Base-by-base conservation (phyloP, 768 basidiomycete species). In the Podaxis carcinomalis region DNA sequence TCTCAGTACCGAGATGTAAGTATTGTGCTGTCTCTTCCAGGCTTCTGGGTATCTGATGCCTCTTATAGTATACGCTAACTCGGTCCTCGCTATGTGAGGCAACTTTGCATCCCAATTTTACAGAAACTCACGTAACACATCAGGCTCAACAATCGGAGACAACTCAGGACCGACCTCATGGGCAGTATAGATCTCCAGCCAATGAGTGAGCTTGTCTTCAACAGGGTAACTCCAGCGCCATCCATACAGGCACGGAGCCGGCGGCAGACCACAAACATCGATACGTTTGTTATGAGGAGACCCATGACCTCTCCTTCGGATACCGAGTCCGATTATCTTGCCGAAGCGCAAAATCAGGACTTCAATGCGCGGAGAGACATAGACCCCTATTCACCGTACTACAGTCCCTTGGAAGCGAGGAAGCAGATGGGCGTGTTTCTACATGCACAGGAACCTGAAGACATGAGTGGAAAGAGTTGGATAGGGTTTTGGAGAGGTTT, bases 1-100 rank as follows among this genome's bases (percentile, higher is more conserved):
- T 72, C 50, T 74, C 73, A 2, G 68, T 71, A 10, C 68, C 73
- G 5, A 63, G 71, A 64, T 47, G 73, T 74, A 49, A 59, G 73
- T 65, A 23, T 32, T 32, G 23, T 21, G 3, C 11, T 14, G 16
- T 47, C 9, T 14, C 16, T 44, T 63, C 21, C 10, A 11, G 16
- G 46, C 39, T n/a, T 21, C 7, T n/a, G 44, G 1, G 25, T 32
- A 39, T 23, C 11, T 28, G 23, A 16, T 16, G 19, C 37, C 40
- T 37, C 27, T 11, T 5, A 10, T 25, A 64, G 61, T 67, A n/a
- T 69, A 68, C 50, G 62, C 67, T 1, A 67, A 65, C 32, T 67
- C 66, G 19, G 56, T 64, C 23, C 47, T 67, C 5, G 57, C 63
- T 60, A 67, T 73, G 59, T 64, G 42, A 57, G 56, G 13, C 9